A percentile compares a stretch with the other conserved stretches of the same genome.
Evolutionary conservation across 257 asterid genomes (phyloP).

Genomic region (Sherardia arvensis): DNA sequence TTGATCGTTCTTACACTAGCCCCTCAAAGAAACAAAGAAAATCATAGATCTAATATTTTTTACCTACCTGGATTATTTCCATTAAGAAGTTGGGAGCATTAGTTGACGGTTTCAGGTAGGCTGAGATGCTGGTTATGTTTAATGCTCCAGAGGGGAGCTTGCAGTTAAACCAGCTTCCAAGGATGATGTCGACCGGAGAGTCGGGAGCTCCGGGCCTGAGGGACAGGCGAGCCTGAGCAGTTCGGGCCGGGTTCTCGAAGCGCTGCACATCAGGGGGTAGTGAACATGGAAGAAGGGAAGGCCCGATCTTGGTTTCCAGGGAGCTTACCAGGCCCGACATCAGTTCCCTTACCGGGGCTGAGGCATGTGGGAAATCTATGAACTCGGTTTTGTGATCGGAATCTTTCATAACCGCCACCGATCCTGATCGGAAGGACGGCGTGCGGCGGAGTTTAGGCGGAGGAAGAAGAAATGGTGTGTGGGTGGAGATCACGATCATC

Average conservation of each 20-base stretch:
- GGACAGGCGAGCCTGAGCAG: conserved; percentile 47
- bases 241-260: conserved; percentile 31
- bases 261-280: conserved; percentile 53
- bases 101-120: conserved; percentile 52
- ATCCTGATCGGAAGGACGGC: no score
- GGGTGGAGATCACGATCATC: no score
- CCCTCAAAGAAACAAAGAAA: no score
- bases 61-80: conserved; percentile 58
- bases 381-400: conserved; percentile 37
- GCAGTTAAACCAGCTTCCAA: conserved; percentile 82
- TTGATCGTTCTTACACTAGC: no score
- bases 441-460: no score
- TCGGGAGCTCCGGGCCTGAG: conserved; percentile 60
- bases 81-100: conserved; percentile 78
- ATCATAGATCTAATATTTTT: no score
- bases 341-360: conserved; percentile 43
- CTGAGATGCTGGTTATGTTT: conserved; percentile 68
- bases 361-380: conserved; percentile 63
- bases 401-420: no score
- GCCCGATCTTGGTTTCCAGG: conserved; percentile 49
- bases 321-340: conserved; percentile 62
- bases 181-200: conserved; percentile 66
- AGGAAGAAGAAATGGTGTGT: no score
- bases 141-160: conserved; percentile 64
- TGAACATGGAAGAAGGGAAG: conserved; percentile 50